These are phyloP conservation scores for Hamigera avellanea DNA, from an alignment of 495 filamentous ascomycete species.

Conservation along the genomic window DNA sequence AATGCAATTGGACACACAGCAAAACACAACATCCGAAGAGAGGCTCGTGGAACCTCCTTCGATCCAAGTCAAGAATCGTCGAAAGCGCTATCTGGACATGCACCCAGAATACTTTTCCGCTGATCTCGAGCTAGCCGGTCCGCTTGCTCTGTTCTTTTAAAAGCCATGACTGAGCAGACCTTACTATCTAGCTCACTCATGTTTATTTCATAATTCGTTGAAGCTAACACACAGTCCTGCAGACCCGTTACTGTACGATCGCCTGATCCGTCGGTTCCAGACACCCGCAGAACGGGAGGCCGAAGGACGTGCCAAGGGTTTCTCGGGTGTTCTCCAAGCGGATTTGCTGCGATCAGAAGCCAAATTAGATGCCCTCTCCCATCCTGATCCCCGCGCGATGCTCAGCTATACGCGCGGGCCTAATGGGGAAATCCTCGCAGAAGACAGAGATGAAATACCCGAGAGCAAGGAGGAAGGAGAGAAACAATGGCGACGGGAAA, in stretches of 20 bases:
- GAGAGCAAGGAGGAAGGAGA: constrained; percentile 51
- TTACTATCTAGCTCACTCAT: constrained; percentile 1
- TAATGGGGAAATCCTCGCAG: constrained; percentile 43
- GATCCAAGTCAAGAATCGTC: constrained; percentile 46
- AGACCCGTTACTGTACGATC: constrained; percentile 75
- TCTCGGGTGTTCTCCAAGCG: constrained; percentile 59
- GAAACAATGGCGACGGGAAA: constrained; percentile 54
- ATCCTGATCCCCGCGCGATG: constrained; percentile 41
- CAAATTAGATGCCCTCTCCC: constrained; percentile 48
- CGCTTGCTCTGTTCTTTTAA: constrained; percentile 27
- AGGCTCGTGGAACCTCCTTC: constrained; percentile 8
- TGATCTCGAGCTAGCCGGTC: constrained; percentile 53
- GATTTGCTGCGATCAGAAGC: constrained; percentile 64
- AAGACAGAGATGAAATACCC: constrained; percentile 46
- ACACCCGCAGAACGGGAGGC: constrained; percentile 58
- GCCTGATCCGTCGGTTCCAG: constrained; percentile 67
- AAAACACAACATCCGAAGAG: constrained; percentile 1
- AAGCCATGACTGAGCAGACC: constrained; percentile 3
- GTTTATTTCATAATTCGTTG: background rate
- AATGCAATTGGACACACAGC: constrained; percentile 4
- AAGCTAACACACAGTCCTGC: constrained; percentile 18
- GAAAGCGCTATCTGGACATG: constrained; percentile 51
- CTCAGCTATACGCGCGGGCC: constrained; percentile 35
- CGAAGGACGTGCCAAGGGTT: constrained; percentile 60
- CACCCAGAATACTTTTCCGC: constrained; percentile 55